phyloP scores from a whole-genome alignment of 495 filamentous ascomycete genomes.

The Oidiodendron maius region DNA sequence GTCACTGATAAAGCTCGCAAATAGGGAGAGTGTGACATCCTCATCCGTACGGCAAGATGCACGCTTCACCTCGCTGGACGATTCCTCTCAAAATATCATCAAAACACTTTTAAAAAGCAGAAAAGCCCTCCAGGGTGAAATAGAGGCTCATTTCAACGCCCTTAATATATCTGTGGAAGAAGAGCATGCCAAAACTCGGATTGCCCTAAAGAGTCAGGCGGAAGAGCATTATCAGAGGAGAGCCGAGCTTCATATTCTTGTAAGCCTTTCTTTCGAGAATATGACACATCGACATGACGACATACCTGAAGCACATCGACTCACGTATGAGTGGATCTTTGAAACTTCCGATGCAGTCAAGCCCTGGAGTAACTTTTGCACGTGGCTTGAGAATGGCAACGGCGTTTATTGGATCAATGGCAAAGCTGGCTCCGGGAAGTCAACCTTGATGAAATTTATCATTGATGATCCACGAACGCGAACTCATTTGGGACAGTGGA shows the following conservation, averaged over 20 bases:
- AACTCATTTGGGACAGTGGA: slow-evolving; percentile 18
- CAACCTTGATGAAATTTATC: slow-evolving; percentile 35
- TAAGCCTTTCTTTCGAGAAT: neutral
- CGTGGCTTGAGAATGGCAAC: slow-evolving; percentile 12
- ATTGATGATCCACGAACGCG: slow-evolving; percentile 23
- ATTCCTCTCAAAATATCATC: neutral
- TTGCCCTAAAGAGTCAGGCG: neutral
- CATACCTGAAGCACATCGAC: neutral
- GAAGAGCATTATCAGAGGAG: neutral
- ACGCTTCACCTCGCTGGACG: no score
- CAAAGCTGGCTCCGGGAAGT: slow-evolving; percentile 30
- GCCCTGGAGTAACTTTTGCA: slow-evolving; percentile 9
- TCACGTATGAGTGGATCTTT: neutral
- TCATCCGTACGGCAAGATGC: neutral
- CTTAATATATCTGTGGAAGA: neutral
- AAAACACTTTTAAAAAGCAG: neutral
- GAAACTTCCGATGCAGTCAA: neutral
- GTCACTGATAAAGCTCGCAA: neutral
- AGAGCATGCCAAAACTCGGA: neutral
- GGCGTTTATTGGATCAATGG: slow-evolving; percentile 30
- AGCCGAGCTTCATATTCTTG: neutral
- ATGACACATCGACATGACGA: neutral
- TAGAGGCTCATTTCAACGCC: neutral
- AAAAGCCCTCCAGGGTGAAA: neutral
- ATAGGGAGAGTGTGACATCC: neutral